Base-by-base conservation (phyloP, 2,329 filamentous ascomycete genomes). In the Pseudocercospora vitis region DNA sequence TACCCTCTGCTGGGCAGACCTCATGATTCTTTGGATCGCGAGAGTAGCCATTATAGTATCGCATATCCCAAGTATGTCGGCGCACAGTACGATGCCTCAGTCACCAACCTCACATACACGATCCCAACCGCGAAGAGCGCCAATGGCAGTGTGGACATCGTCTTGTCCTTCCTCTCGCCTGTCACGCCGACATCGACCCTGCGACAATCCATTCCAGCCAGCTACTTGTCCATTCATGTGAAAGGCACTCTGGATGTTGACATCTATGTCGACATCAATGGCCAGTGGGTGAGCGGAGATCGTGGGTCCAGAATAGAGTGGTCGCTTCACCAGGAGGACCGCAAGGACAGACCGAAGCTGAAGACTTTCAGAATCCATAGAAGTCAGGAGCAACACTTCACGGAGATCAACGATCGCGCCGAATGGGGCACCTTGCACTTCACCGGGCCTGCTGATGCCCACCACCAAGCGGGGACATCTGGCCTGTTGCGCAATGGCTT, bases 371-470 rank as follows among this genome's bases (percentile, higher is more conserved):
- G 77, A 56, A 76, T 89, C 24, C 77, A 78, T 52, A 78, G 84
- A 32, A 73, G 73, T 53, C 68, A 77, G 5, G 82, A 92, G 70
- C 77, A 86, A 68, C 75, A 88, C n/a, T 81, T 94, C 50, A 88
- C 86, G 0, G 90, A 95, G 70, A 80, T 80, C 51, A 73, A 73
- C 37, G 90, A 95, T 64, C 85, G 86, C 37, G 81, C 87, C 1
- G 89, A 95, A 80, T 95, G 90, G 90, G 90, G 90, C 3, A 86
- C 84, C 23, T 71, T 95, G 53, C 82, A 89, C 70, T 89, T 95
- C 67, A 86, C 86, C 18, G 89, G 79, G 1, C 88, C 89, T 18
- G 74, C 77, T 59, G 80, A 86, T 65, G 82, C 81, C 14, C 76
- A 80, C 21, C 85, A 91, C 66, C 84, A 92, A 71, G 82, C 81